Conservation (phyloP, 306 rosid genomes). For the Rubus parviflorus region DNA sequence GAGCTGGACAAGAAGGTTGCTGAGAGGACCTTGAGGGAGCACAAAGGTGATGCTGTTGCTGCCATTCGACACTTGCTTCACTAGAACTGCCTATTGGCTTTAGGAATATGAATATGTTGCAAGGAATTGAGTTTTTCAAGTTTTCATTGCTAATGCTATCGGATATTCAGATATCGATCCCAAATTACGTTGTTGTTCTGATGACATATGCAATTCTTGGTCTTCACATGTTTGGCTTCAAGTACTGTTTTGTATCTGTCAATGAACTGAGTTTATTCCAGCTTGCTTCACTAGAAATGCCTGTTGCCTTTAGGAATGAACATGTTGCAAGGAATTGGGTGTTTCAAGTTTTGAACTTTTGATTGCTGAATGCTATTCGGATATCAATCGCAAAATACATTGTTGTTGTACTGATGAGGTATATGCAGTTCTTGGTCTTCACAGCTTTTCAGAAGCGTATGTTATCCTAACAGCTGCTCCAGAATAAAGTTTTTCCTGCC, state of each 20-base stretch:
- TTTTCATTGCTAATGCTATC: neutral
- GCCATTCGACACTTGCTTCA: conserved; percentile 81
- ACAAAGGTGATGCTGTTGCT: conserved; percentile 97
- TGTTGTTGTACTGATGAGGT: neutral
- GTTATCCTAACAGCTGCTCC: neutral
- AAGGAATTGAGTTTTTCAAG: neutral
- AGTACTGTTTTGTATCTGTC: neutral
- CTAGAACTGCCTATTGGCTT: conserved; percentile 13
- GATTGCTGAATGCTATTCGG: neutral
- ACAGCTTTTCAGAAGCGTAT: neutral
- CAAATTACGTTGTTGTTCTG: neutral
- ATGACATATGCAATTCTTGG: neutral
- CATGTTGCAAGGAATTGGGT: neutral
- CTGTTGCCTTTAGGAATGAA: no score
- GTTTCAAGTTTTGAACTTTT: neutral
- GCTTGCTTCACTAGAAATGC: no score
- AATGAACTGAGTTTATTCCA: neutral
- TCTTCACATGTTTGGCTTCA: neutral
- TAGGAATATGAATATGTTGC: neutral
- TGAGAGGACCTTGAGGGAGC: conserved; percentile 93
- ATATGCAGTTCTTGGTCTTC: neutral
- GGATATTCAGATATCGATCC: neutral
- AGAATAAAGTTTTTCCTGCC: neutral
- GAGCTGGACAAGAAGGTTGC: conserved; percentile 97
- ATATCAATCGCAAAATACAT: neutral